Conservation (phyloP, 2,329 filamentous ascomycete species). For the Penicillium sp. region DNA sequence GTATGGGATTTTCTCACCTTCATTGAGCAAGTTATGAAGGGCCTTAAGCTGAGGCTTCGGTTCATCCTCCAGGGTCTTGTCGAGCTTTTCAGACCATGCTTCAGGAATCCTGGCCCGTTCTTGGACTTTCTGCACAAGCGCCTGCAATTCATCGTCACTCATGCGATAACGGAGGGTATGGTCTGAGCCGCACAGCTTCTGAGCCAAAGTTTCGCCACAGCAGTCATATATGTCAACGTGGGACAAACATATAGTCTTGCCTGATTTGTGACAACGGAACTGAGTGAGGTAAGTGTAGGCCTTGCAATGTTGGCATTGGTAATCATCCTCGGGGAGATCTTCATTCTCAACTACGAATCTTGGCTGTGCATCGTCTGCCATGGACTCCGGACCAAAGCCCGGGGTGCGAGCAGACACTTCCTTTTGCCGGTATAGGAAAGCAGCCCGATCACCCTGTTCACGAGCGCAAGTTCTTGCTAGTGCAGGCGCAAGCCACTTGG, state of each 20-base stretch:
- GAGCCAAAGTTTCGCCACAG: constrained; percentile 65
- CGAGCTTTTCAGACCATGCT: constrained; percentile 85
- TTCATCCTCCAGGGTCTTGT: constrained; percentile 78
- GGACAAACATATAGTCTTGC: constrained; percentile 76
- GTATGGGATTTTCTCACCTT: constrained; percentile 95
- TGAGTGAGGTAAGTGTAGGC: constrained; percentile 86
- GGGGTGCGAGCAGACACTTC: constrained; percentile 56
- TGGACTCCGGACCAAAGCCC: constrained; percentile 47
- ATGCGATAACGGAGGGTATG: constrained; percentile 78
- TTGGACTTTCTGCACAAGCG: constrained; percentile 69
- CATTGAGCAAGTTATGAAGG: constrained; percentile 76
- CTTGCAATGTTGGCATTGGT: constrained; percentile 90
- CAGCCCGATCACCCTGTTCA: constrained; percentile 65
- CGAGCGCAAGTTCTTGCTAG: constrained; percentile 73
- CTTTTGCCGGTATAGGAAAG: constrained; percentile 66
- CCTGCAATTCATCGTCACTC: constrained; percentile 65
- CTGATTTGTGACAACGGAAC: constrained; percentile 77
- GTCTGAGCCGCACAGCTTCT: constrained; percentile 65
- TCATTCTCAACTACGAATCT: constrained; percentile 65
- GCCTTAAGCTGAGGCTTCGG: constrained; percentile 80
- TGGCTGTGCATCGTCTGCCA: constrained; percentile 53
- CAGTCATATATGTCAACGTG: constrained; percentile 81
- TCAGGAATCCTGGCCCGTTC: constrained; percentile 87
- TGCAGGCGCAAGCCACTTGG: constrained; percentile 91
- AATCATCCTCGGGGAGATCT: constrained; percentile 84